These are phyloP conservation scores for Cephalotrichum gorgonifer DNA, from an alignment of 2,329 filamentous ascomycete species.

Conservation along the genomic window DNA sequence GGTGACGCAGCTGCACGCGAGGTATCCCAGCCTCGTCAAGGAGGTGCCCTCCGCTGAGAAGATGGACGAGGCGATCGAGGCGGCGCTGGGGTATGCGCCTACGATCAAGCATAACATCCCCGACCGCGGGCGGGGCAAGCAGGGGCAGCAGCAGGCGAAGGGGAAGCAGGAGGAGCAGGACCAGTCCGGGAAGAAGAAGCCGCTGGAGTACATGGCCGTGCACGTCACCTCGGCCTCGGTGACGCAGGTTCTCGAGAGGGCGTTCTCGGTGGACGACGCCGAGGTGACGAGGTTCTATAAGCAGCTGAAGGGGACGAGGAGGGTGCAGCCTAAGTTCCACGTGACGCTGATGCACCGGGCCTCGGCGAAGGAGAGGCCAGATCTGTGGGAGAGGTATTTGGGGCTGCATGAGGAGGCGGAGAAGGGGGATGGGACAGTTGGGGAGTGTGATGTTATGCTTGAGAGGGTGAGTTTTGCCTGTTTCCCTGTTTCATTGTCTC, in stretches of 20 bases:
- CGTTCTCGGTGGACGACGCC: conserved; percentile 49
- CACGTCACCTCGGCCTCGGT: conserved; percentile 32
- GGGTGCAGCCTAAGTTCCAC: conserved; percentile 80
- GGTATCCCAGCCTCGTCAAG: conserved; percentile 67
- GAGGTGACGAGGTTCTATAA: conserved; percentile 52
- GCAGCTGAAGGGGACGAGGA: conserved; percentile 60
- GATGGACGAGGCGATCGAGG: conserved; percentile 69
- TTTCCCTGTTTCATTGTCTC: background rate
- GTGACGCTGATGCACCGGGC: conserved; percentile 86
- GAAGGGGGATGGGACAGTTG: conserved; percentile 33
- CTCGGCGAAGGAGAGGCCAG: conserved; percentile 45
- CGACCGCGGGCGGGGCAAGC: conserved; percentile 27
- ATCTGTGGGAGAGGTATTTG: conserved; percentile 66
- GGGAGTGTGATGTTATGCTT: conserved; percentile 52
- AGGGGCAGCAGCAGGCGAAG: conserved; percentile 16
- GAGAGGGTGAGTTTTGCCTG: conserved; percentile 37
- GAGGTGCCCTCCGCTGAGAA: conserved; percentile 61
- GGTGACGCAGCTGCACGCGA: conserved; percentile 58
- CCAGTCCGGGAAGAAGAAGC: conserved; percentile 29
- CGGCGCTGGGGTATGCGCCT: conserved; percentile 67
- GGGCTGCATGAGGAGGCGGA: conserved; percentile 42
- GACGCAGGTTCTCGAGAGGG: conserved; percentile 50
- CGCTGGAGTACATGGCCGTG: conserved; percentile 47
- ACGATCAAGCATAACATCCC: conserved; percentile 67
- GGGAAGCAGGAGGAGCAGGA: conserved; percentile 8